phyloP scores from a whole-genome alignment of 1,284 basidiomycete species.

The Ustilago esculenta region DNA sequence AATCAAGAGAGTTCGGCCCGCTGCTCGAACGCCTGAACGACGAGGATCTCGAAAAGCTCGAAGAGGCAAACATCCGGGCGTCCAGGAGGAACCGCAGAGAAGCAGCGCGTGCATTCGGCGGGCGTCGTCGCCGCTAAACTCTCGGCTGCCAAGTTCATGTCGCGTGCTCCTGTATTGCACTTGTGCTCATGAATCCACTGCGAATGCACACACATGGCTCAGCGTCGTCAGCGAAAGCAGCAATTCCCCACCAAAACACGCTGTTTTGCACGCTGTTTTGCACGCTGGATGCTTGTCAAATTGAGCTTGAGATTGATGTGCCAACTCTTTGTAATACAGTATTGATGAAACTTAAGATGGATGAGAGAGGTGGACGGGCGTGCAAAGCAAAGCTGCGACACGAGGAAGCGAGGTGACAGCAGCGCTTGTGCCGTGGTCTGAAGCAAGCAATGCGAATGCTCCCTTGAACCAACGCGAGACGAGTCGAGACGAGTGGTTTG shows the following conservation, averaged over 20 bases:
- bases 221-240: no score
- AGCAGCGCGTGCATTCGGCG: constrained; percentile 33
- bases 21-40: constrained; percentile 83
- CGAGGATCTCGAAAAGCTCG: constrained; percentile 82
- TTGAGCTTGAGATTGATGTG: not conserved
- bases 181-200: no score
- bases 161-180: not conserved
- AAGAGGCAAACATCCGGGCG: constrained; percentile 55
- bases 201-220: no score
- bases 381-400: not conserved
- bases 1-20: constrained; percentile 91
- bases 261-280: no score
- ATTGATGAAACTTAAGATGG: not conserved
- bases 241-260: no score
- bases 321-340: constrained; percentile 8
- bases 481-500: not conserved
- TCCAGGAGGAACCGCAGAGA: constrained; percentile 54
- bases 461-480: no score
- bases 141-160: no score
- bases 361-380: not conserved
- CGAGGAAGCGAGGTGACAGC: no score
- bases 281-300: not conserved
- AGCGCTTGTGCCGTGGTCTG: no score
- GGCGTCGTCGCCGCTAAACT: constrained; percentile 11
- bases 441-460: no score